These are phyloP conservation scores for Discostella stelligeroides DNA, from an alignment of 108 stramenopile genomes.

Conservation along the genomic window DNA sequence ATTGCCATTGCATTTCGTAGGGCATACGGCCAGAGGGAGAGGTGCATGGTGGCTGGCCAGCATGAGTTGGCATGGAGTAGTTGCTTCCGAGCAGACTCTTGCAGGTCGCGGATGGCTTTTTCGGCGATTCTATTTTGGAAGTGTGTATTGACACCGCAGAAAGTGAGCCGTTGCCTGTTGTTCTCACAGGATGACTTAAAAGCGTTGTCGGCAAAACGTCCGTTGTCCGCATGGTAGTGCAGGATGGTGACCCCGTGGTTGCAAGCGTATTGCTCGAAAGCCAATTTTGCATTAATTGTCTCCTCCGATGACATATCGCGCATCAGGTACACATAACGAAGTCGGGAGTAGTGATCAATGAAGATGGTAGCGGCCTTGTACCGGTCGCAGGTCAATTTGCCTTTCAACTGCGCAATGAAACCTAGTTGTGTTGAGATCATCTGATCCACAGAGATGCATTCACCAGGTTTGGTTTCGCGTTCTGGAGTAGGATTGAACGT, in stretches of 20 bases:
- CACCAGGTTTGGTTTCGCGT: neutral
- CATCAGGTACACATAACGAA: slow-evolving; percentile 5
- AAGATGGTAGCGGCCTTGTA: no score
- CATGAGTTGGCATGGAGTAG: slow-evolving; percentile 25
- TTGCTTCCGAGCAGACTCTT: slow-evolving; percentile 29
- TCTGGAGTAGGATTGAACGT: neutral
- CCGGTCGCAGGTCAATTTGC: neutral
- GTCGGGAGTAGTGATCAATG: slow-evolving; percentile 36
- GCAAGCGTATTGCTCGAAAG: slow-evolving; percentile 17
- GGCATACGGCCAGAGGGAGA: slow-evolving; percentile 46
- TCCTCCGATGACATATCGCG: neutral
- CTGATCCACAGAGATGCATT: neutral
- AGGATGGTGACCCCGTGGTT: slow-evolving; percentile 20
- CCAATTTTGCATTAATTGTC: slow-evolving; percentile 12
- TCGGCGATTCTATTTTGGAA: slow-evolving; percentile 47
- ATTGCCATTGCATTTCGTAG: slow-evolving; percentile 18
- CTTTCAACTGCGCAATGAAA: neutral
- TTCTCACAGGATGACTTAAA: neutral
- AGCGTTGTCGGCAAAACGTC: slow-evolving; percentile 32
- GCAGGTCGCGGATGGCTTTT: slow-evolving; percentile 32
- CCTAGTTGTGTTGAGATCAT: neutral
- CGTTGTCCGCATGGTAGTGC: slow-evolving; percentile 60
- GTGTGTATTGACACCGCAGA: slow-evolving; percentile 44
- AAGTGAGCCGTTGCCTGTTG: slow-evolving; percentile 21
- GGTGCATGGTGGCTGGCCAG: slow-evolving; percentile 30